These are phyloP conservation scores for Friedmanniomyces endolithicus DNA, from an alignment of 495 filamentous ascomycete genomes.

Conservation along the genomic window DNA sequence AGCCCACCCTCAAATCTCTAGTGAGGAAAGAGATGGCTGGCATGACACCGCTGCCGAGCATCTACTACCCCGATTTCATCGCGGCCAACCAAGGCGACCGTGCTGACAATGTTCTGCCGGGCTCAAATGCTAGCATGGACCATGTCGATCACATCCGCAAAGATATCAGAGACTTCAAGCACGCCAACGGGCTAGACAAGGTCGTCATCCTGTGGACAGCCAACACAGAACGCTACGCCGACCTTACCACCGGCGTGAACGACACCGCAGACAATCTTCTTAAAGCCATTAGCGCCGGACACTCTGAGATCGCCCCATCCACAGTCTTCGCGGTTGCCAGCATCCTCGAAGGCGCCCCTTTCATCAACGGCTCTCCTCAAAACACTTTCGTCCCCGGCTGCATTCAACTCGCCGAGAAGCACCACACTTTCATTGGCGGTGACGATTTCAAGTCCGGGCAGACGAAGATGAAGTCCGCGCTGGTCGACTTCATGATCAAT, in stretches of 20 bases:
- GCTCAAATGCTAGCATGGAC: conserved; percentile 66
- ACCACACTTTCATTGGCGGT: conserved; percentile 84
- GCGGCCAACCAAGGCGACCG: conserved; percentile 96
- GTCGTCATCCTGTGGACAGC: conserved; percentile 98
- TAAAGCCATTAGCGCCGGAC: conserved; percentile 70
- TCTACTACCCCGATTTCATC: conserved; percentile 99
- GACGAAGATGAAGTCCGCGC: conserved; percentile 99
- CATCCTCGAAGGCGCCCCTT: conserved; percentile 78
- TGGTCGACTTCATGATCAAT: conserved; percentile 97
- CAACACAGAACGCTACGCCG: conserved; percentile 94
- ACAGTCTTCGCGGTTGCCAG: conserved; percentile 91
- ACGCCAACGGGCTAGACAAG: conserved; percentile 73
- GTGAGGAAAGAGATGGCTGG: conserved; percentile 86
- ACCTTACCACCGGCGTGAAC: conserved; percentile 78
- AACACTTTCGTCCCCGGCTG: conserved; percentile 96
- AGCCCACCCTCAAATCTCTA: conserved; percentile 76
- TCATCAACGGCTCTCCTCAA: conserved; percentile 99
- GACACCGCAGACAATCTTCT: conserved; percentile 92
- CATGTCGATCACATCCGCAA: conserved; percentile 90
- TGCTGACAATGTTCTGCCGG: conserved; percentile 80
- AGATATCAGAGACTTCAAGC: conserved; percentile 94
- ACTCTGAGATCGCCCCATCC: conserved; percentile 82
- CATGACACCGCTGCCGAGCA: conserved; percentile 81
- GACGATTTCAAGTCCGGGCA: conserved; percentile 99
- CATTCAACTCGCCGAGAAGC: conserved; percentile 78